phyloP scores from a whole-genome alignment of 2,329 filamentous ascomycete genomes.

The Mariannaea elegans region DNA sequence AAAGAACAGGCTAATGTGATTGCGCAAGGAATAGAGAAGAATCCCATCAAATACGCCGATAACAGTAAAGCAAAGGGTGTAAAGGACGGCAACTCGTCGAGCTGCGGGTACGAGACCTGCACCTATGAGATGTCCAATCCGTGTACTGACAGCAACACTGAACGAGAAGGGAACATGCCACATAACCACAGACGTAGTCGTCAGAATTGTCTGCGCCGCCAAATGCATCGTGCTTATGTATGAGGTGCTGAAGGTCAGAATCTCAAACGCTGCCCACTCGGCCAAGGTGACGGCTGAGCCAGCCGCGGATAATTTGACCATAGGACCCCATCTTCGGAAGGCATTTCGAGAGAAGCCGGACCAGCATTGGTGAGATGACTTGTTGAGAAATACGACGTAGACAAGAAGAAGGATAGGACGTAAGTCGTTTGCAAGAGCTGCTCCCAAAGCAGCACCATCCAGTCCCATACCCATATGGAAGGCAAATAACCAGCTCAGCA shows the following conservation, averaged over 20 bases:
- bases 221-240: conserved; percentile 54
- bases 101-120: conserved; percentile 45
- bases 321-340: conserved; percentile 50
- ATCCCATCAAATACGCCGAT: conserved; percentile 47
- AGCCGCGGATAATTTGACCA: conserved; percentile 50
- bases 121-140: conserved; percentile 54
- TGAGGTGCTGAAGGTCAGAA: conserved; percentile 55
- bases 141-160: conserved; percentile 52
- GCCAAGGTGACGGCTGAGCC: conserved; percentile 51
- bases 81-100: conserved; percentile 43
- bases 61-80: conserved; percentile 43
- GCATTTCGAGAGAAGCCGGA: conserved; percentile 49
- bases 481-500: conserved; percentile 59
- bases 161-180: conserved; percentile 56
- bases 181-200: conserved; percentile 50
- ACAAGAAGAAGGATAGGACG: conserved; percentile 56
- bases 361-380: conserved; percentile 44
- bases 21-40: conserved; percentile 27
- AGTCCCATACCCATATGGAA: conserved; percentile 55
- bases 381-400: conserved; percentile 55
- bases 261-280: conserved; percentile 54
- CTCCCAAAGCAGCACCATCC: conserved; percentile 59
- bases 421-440: conserved; percentile 58
- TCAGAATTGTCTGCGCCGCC: conserved; percentile 53
- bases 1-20: conserved; percentile 12